Conservation (phyloP, 805 yeast species). For the Ogataea neopini region DNA sequence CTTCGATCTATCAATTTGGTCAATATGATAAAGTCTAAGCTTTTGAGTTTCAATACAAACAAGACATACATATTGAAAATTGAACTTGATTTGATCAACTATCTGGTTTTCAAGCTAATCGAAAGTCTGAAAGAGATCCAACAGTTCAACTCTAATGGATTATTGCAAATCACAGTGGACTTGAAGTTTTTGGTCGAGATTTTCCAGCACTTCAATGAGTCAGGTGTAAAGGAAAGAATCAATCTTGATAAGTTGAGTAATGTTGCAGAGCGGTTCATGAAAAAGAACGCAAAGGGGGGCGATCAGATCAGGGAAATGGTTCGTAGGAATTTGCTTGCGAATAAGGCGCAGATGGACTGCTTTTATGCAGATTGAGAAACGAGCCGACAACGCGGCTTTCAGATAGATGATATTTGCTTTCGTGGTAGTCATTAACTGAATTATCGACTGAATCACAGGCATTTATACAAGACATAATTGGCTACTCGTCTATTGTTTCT, state of each 20-base stretch:
- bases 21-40: slow-evolving; percentile 30
- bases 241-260: slow-evolving; percentile 22
- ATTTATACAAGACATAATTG: too few species aligned
- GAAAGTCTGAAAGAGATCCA: slow-evolving; percentile 24
- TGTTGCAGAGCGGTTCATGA: slow-evolving; percentile 23
- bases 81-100: slow-evolving; percentile 25
- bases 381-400: too few species aligned
- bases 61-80: slow-evolving; percentile 22
- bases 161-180: slow-evolving; percentile 28
- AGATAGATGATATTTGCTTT: too few species aligned
- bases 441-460: too few species aligned
- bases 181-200: slow-evolving; percentile 24
- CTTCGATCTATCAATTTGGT: slow-evolving; percentile 28
- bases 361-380: slow-evolving; percentile 19
- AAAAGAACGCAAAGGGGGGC: slow-evolving; percentile 21
- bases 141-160: slow-evolving; percentile 27
- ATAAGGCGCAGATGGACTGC: slow-evolving; percentile 32
- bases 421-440: too few species aligned
- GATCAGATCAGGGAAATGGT: slow-evolving; percentile 22
- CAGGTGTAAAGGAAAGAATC: slow-evolving; percentile 17
- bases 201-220: slow-evolving; percentile 23
- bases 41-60: slow-evolving; percentile 22
- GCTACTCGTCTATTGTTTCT: too few species aligned
- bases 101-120: slow-evolving; percentile 26
- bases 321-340: slow-evolving; percentile 20